A percentile compares a stretch with the other conserved stretches of the same genome.
Evolutionary conservation across 768 basidiomycete genomes (phyloP).

Genomic region (Mycena vulgaris): DNA sequence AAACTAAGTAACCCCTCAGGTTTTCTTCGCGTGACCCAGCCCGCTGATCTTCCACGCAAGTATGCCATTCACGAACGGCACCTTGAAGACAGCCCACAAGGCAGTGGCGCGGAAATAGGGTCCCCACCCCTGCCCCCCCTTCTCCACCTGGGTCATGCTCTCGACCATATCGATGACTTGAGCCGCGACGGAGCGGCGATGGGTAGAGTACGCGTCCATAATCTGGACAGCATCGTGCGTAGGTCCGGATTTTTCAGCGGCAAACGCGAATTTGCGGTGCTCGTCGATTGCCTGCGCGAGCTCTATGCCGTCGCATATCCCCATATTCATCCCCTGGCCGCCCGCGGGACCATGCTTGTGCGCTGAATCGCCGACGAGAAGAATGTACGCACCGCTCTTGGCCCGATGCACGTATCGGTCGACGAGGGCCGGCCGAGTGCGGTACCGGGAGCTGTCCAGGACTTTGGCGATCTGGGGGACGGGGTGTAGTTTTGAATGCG

Average conservation of each 20-base stretch:
- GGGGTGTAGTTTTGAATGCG: conserved; percentile 2
- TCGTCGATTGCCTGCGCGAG: conserved; percentile 53
- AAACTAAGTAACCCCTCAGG: background rate
- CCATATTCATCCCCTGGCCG: conserved; percentile 66
- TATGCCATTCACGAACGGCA: conserved; percentile 39
- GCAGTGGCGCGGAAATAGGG: conserved; percentile 28
- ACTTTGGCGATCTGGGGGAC: conserved; percentile 33
- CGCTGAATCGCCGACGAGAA: conserved; percentile 60
- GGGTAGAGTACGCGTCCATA: conserved; percentile 47
- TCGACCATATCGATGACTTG: conserved; percentile 55
- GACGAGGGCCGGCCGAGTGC: conserved; percentile 56
- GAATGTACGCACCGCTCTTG: conserved; percentile 23
- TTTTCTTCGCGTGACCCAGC: conserved; percentile 38
- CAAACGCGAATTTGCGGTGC: conserved; percentile 33
- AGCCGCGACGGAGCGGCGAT: conserved; percentile 50
- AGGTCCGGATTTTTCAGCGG: conserved; percentile 10
- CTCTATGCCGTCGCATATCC: conserved; percentile 57
- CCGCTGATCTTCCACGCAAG: conserved; percentile 51
- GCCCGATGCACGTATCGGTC: conserved; percentile 41
- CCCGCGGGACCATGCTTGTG: conserved; percentile 50
- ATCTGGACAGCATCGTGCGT: conserved; percentile 45
- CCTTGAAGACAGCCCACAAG: conserved; percentile 23
- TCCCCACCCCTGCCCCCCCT: conserved; percentile 27
- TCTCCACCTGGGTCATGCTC: conserved; percentile 40
- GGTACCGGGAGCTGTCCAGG: conserved; percentile 57